Base-by-base conservation (phyloP, 495 filamentous ascomycete species). In the Apodospora peruviana region DNA sequence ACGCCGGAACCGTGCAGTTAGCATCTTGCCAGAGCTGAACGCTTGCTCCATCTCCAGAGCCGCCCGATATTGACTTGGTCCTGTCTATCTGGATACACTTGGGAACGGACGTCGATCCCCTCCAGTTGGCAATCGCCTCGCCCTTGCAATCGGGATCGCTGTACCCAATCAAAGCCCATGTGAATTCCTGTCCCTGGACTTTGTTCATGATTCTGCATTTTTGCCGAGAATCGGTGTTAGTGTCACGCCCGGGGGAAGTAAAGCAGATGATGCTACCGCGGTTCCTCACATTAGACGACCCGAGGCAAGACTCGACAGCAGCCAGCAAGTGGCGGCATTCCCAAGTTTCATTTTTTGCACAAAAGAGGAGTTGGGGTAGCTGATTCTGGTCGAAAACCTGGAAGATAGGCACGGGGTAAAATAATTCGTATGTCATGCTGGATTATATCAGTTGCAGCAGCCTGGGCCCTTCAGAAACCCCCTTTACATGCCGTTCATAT, bases 1-100 rank as follows among this genome's bases (percentile, higher is more conserved):
- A 24, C 7, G 51, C 44, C 4, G 51, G 45, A 1, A 36, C 29
- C 16, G 37, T 16, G 17, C 51, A 53, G 8, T 34, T 25, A 5
- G 24, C 39, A 22, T 53, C 51, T 32, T 44, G 24, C 51, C 51
- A 53, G 1, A 53, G 17, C 20, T 53, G 47, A n/a, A 53, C 51
- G n/a, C 17, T 43, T 7, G 40, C 47, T 11, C 40, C 51, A 1
- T 16, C 9, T 2, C 51, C 51, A n/a, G 44, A 48, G 0, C 51
- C 51, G 2, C 51, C 51, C 1, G 51, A 38, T 11, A 53, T 48
- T 7, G 51, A 53, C 39, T 40, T 25, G 5, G 51, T 43, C 9
- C 29, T 22, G 27, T 10, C 32, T 5, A 53, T 44, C 22, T 22
- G 16, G 39, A 53, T 48, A 45, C 51, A 53, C 2, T 19, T 17